A percentile compares a stretch with the other conserved stretches of the same genome.
These are phyloP conservation scores for Mediolabrus comicus DNA, from an alignment of 108 stramenopile species.

Conservation along the genomic window DNA sequence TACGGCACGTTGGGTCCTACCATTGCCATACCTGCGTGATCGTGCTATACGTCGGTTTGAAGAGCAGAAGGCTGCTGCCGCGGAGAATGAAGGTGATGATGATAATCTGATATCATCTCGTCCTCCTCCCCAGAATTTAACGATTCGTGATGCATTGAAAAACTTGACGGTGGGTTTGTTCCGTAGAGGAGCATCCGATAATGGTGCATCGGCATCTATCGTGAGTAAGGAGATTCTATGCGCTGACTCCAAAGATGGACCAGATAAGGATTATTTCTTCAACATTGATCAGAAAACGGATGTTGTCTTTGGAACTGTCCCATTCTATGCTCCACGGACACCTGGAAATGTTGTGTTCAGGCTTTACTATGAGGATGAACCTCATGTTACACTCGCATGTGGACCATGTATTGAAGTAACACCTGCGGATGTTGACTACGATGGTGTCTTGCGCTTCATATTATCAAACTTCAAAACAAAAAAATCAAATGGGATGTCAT, in stretches of 20 bases:
- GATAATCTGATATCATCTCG: too few relatives aligned
- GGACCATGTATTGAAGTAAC: constrained; percentile 72
- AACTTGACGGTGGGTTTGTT: constrained; percentile 75
- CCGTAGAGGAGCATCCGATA: constrained; percentile 79
- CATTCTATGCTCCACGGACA: constrained; percentile 83
- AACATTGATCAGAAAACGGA: constrained; percentile 53
- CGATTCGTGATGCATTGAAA: constrained; percentile 64
- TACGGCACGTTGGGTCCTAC: constrained; percentile 76
- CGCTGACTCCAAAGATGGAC: constrained; percentile 12
- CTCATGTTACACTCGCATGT: constrained; percentile 72
- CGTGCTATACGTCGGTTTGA: constrained; percentile 35
- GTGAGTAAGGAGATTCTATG: constrained; percentile 70
- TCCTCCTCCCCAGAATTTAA: constrained; percentile 37
- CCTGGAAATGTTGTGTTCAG: constrained; percentile 90
- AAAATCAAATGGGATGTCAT: constrained; percentile 70
- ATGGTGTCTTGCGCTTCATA: constrained; percentile 77
- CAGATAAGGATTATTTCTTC: constrained; percentile 56
- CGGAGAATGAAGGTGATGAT: neutral
- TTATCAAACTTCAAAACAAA: constrained; percentile 87
- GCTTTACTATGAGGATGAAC: constrained; percentile 75
- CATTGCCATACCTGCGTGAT: constrained; percentile 64
- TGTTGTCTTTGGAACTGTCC: constrained; percentile 69
- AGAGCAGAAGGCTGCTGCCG: constrained; percentile 4
- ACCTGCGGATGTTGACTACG: constrained; percentile 64
- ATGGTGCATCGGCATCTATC: constrained; percentile 72